Conservation (phyloP, 2,329 filamentous ascomycete species). For the Calonectria ilicicola region DNA sequence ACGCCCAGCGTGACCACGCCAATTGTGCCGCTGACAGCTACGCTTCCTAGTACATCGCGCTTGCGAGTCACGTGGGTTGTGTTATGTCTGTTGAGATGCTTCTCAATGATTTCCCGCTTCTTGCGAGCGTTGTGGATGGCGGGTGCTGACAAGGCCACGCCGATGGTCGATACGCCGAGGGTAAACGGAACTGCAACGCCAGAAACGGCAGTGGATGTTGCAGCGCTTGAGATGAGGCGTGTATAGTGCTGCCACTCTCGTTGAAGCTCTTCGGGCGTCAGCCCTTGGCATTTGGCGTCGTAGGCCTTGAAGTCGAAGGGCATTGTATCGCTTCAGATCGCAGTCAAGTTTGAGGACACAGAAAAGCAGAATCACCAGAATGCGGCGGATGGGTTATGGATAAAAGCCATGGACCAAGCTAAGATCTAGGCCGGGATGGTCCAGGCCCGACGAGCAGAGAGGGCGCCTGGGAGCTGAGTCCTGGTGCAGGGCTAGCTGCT, state of each 20-base stretch:
- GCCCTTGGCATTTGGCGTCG: slow-evolving; percentile 51
- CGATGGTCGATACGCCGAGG: slow-evolving; percentile 52
- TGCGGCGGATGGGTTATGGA: not conserved
- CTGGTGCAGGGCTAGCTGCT: not conserved
- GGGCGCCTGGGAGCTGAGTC: not conserved
- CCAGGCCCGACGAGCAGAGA: not conserved
- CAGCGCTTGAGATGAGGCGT: slow-evolving; percentile 53
- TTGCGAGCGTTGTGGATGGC: slow-evolving; percentile 56
- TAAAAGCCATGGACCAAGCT: not conserved
- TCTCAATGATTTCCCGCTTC: slow-evolving; percentile 56
- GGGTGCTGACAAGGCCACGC: slow-evolving; percentile 52
- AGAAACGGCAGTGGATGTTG: slow-evolving; percentile 54
- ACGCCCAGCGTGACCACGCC: slow-evolving; percentile 51
- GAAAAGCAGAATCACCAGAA: not conserved
- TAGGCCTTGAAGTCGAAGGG: slow-evolving; percentile 56
- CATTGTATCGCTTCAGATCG: slow-evolving; percentile 39
- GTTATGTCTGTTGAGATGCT: slow-evolving; percentile 49
- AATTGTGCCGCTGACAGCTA: slow-evolving; percentile 52
- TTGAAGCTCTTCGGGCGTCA: slow-evolving; percentile 52
- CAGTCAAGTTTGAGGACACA: not conserved
- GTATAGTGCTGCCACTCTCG: slow-evolving; percentile 58
- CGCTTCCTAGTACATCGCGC: slow-evolving; percentile 53
- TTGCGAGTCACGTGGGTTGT: slow-evolving; percentile 54
- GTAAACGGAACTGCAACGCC: slow-evolving; percentile 54
- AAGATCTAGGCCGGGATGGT: not conserved